Percentiles rank a stretch among this genome's conserved stretches.
Evolutionary conservation across 2,329 filamentous ascomycete genomes (phyloP).

Genomic region (Gnomoniopsis sp.): DNA sequence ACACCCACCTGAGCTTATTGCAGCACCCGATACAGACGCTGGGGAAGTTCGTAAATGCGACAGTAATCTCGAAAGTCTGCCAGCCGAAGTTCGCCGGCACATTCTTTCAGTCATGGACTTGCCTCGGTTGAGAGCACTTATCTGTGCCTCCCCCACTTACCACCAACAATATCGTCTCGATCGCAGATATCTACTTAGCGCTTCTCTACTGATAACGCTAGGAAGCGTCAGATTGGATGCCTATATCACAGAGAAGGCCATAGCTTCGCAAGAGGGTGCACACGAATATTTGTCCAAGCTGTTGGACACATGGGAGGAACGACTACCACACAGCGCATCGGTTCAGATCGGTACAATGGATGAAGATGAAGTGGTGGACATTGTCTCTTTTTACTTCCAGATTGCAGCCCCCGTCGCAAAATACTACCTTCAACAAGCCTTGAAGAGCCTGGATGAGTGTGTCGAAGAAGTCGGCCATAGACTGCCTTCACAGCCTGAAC

Average conservation of each 20-base stretch:
- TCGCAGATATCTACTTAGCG: slow-evolving; percentile 21
- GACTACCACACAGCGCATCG: not conserved
- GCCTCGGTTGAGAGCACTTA: slow-evolving; percentile 20
- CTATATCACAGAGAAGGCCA: slow-evolving; percentile 9
- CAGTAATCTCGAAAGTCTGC: slow-evolving; percentile 16
- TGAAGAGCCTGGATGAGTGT: not conserved
- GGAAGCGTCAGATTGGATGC: slow-evolving; percentile 18
- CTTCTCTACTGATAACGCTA: slow-evolving; percentile 19
- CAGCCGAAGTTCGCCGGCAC: slow-evolving; percentile 23
- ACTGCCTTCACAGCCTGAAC: not conserved
- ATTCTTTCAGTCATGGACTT: slow-evolving; percentile 22
- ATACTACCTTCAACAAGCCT: not conserved
- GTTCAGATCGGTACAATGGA: not conserved
- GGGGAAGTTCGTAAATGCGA: not conserved
- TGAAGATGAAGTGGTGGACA: not conserved
- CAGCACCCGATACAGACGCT: not conserved
- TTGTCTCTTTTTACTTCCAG: not conserved
- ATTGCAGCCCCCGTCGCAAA: not conserved
- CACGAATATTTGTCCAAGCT: too few relatives aligned
- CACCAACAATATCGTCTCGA: slow-evolving; percentile 24
- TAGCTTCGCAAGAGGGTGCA: not conserved
- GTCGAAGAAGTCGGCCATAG: not conserved
- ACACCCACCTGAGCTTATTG: not conserved
- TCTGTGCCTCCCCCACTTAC: slow-evolving; percentile 25
- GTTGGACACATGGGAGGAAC: not conserved